phyloP scores from a whole-genome alignment of 805 yeast species.

The Ogataea trehalophila region DNA sequence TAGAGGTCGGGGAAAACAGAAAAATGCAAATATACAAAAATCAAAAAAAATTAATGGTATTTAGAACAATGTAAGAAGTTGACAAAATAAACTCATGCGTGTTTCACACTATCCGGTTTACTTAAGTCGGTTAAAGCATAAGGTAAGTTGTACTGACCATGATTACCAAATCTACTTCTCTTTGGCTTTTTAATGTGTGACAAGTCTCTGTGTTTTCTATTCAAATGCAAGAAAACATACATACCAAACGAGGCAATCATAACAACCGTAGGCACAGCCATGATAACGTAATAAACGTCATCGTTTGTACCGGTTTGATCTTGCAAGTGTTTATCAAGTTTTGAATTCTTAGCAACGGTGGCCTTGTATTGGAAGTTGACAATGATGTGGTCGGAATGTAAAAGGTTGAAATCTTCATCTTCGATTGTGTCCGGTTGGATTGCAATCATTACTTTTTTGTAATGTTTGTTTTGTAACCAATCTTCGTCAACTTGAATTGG shows the following conservation, averaged over 20 bases:
- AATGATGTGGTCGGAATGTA: conserved; percentile 38
- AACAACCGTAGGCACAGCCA: conserved; percentile 66
- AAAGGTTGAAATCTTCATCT: conserved; percentile 61
- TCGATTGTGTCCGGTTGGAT: conserved; percentile 66
- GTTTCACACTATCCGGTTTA: conserved; percentile 22
- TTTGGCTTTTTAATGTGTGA: conserved; percentile 37
- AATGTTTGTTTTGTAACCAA: conserved; percentile 57
- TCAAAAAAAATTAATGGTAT: background rate
- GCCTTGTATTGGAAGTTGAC: conserved; percentile 49
- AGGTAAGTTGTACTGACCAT: conserved; percentile 25
- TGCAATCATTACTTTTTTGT: conserved; percentile 55
- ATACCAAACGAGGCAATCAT: conserved; percentile 53
- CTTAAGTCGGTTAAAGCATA: conserved; percentile 24
- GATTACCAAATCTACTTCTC: conserved; percentile 31
- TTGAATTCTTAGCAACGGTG: conserved; percentile 43
- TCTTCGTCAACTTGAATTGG: conserved; percentile 57
- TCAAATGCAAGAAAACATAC: conserved; percentile 58
- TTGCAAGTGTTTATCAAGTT: conserved; percentile 26
- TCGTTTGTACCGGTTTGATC: conserved; percentile 40
- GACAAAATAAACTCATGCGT: conserved; percentile 4
- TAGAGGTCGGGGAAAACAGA: too few species aligned
- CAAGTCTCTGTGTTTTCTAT: conserved; percentile 52
- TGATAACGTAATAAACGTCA: conserved; percentile 50
- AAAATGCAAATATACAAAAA: too few species aligned
- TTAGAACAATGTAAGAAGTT: background rate